A percentile compares a stretch with the other conserved stretches of the same genome.
These are phyloP conservation scores for Tulasnella sp. DNA, from an alignment of 768 basidiomycete species.

Conservation along the genomic window DNA sequence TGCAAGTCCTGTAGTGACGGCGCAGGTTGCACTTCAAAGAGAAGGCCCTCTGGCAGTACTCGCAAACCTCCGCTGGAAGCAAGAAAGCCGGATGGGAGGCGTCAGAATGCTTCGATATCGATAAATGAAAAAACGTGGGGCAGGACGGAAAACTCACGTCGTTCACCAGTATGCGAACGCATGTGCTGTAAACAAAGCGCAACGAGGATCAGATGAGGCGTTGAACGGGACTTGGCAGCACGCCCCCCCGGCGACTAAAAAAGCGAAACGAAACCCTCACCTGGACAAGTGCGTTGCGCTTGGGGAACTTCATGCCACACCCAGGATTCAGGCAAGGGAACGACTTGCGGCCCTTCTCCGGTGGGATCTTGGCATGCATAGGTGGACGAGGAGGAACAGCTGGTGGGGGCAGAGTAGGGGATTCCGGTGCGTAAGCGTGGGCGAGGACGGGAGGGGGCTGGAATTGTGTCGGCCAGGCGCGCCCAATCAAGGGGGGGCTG, in stretches of 20 bases:
- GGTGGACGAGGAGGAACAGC: not conserved
- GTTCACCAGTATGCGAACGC: not conserved
- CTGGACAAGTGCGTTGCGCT: not conserved
- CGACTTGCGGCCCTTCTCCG: not conserved
- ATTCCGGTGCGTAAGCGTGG: not conserved
- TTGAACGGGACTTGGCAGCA: not conserved
- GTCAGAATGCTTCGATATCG: not conserved
- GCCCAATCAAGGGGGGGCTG: not conserved
- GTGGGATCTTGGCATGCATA: not conserved
- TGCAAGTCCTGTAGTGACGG: constrained; percentile 9
- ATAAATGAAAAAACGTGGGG: not conserved
- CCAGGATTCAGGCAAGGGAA: not conserved
- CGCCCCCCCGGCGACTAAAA: not conserved
- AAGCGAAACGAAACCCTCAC: not conserved
- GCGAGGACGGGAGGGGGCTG: not conserved
- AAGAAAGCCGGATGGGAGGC: not conserved
- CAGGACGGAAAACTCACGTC: not conserved
- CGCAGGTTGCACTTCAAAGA: not conserved
- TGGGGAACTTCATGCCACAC: not conserved
- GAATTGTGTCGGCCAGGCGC: not conserved
- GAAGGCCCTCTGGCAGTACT: not conserved
- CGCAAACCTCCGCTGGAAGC: not conserved
- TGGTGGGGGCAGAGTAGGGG: not conserved
- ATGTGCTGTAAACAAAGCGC: not conserved
- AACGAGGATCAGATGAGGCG: not conserved